phyloP scores from a whole-genome alignment of 148 eudicot genomes.

The Nepenthes gracilis region DNA sequence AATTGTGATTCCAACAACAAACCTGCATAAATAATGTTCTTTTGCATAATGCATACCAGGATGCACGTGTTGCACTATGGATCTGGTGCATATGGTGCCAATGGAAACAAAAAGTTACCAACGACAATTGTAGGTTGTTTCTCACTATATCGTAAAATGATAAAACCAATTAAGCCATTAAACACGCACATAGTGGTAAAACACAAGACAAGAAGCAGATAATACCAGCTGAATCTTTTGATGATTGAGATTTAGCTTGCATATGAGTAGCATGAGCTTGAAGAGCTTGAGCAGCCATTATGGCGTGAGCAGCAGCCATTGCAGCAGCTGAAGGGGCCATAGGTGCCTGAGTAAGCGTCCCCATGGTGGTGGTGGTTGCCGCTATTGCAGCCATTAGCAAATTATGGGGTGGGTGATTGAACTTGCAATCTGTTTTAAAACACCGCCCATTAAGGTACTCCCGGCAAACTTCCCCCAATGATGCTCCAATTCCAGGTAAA shows the following conservation, averaged over 20 bases:
- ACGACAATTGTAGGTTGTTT: too few relatives aligned
- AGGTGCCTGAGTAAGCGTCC: conserved; percentile 83
- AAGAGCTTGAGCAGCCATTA: conserved; percentile 94
- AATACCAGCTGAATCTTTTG: conserved; percentile 54
- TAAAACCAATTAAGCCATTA: not conserved
- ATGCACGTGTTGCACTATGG: too few relatives aligned
- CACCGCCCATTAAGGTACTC: conserved; percentile 85
- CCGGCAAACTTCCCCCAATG: conserved; percentile 86
- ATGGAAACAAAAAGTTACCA: not conserved
- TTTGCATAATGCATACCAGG: too few relatives aligned
- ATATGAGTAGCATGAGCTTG: conserved; percentile 89
- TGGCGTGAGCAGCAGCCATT: conserved; percentile 99
- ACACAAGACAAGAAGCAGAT: not conserved
- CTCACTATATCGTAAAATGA: not conserved
- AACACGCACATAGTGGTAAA: not conserved
- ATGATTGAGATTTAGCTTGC: conserved; percentile 43
- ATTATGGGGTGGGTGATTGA: conserved; percentile 84
- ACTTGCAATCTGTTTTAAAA: conserved; percentile 69
- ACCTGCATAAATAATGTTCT: too few relatives aligned
- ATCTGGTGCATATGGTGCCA: too few relatives aligned
- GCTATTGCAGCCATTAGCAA: conserved; percentile 77
- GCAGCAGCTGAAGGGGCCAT: conserved; percentile 99
- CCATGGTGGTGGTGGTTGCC: conserved; percentile 75
- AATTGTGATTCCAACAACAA: too few relatives aligned
- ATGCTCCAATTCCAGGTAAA: conserved; percentile 88